phyloP scores from a whole-genome alignment of 179 eudicot species.

The Camellia oleifera region DNA sequence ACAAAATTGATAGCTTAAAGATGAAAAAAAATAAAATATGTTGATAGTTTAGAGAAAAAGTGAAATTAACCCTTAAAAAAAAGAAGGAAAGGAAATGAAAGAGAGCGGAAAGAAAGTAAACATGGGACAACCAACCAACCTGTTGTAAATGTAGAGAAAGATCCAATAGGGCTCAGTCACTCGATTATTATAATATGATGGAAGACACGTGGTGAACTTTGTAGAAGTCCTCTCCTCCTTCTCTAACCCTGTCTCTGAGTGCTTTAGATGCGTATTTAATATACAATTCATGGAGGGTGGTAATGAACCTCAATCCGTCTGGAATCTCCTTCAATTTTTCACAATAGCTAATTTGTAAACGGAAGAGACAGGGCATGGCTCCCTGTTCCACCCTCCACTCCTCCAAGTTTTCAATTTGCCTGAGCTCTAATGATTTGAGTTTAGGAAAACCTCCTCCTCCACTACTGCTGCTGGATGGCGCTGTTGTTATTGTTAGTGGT shows the following conservation, averaged over 20 bases:
- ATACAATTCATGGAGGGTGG: constrained; percentile 22
- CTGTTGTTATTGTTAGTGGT: too few species aligned
- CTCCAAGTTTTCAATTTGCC: constrained; percentile 3
- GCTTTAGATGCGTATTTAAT: constrained; percentile 22
- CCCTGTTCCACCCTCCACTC: constrained; percentile 30
- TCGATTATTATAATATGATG: neutral
- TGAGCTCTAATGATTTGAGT: constrained; percentile 24
- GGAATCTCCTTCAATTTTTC: constrained; percentile 23
- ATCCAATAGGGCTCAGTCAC: neutral
- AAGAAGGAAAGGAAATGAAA: neutral
- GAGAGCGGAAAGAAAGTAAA: neutral
- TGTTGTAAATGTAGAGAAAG: too few species aligned
- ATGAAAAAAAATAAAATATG: too few species aligned
- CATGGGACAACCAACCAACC: too few species aligned
- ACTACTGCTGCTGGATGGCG: too few species aligned
- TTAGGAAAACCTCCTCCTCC: constrained; percentile 22
- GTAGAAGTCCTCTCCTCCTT: constrained; percentile 22
- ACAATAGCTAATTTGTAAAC: constrained; percentile 14
- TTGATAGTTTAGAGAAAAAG: too few species aligned
- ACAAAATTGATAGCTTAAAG: too few species aligned
- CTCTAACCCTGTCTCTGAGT: constrained; percentile 13
- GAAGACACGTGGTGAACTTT: constrained; percentile 25
- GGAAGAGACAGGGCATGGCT: constrained; percentile 28
- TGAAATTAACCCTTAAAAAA: too few species aligned
- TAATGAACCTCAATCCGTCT: constrained; percentile 21